These are phyloP conservation scores for Leishmania tropica DNA, from an alignment of 208 protist species.

Conservation along the genomic window DNA sequence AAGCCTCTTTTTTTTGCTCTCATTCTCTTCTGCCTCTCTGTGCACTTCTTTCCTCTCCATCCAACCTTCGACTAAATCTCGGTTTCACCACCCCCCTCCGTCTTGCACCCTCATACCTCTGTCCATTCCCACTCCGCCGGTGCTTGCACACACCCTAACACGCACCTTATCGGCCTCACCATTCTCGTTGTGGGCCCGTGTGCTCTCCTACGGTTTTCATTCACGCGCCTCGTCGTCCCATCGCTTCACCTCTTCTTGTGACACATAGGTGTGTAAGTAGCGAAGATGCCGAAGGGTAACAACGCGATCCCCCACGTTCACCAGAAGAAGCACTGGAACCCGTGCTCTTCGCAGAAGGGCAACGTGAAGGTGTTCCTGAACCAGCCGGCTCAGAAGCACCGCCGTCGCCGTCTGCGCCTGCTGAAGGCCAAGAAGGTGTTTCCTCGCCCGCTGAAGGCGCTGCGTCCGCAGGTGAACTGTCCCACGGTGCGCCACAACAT, in stretches of 20 bases:
- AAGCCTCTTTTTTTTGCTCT: background rate
- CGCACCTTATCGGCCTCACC: background rate
- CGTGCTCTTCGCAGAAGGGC: constrained; percentile 92
- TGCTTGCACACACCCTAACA: background rate
- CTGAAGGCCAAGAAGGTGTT: constrained; percentile 93
- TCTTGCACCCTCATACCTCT: background rate
- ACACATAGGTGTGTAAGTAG: constrained; percentile 8
- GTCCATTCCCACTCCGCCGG: background rate
- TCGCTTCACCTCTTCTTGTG: background rate
- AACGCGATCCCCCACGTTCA: constrained; percentile 96
- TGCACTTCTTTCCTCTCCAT: background rate
- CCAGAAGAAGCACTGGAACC: constrained; percentile 97
- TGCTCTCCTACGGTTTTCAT: background rate
- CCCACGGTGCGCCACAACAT: constrained; percentile 97
- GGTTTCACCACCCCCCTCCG: background rate
- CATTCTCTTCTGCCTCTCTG: background rate
- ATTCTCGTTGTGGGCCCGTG: background rate
- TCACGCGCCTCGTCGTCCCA: background rate
- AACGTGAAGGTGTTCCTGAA: constrained; percentile 91
- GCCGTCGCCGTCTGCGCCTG: constrained; percentile 77
- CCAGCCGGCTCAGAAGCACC: constrained; percentile 89
- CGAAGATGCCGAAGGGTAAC: constrained; percentile 96
- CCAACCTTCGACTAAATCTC: background rate
- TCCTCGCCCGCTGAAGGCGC: constrained; percentile 94
- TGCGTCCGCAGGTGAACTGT: constrained; percentile 96